These are phyloP conservation scores for Candida chauliodis DNA, from an alignment of 805 yeast species.

Conservation along the genomic window DNA sequence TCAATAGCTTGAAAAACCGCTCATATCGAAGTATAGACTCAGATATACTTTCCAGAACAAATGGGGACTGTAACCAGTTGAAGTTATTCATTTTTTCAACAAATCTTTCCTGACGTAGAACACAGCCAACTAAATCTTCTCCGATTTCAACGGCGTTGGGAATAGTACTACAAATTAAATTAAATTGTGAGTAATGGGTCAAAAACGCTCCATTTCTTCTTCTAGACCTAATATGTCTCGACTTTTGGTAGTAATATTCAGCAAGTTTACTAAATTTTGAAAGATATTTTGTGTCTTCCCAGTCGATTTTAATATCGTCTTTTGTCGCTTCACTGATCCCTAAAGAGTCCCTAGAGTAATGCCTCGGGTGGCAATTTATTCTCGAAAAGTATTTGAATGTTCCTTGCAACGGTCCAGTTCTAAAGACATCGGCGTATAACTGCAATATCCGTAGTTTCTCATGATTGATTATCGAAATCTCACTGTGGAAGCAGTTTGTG, in stretches of 20 bases:
- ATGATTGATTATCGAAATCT: conserved; percentile 12
- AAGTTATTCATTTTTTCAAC: conserved; percentile 18
- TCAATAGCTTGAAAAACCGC: conserved; percentile 12
- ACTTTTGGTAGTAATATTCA: neutral
- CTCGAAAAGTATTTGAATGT: conserved; percentile 9
- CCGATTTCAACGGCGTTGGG: conserved; percentile 3
- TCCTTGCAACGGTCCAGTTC: conserved; percentile 7
- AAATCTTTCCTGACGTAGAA: conserved; percentile 19
- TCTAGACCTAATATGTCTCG: conserved; percentile 1
- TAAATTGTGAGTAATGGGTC: conserved; percentile 13
- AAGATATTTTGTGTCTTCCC: neutral
- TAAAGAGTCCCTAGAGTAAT: neutral
- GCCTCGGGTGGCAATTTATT: conserved; percentile 1
- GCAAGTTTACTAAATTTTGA: neutral
- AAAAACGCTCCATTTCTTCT: conserved; percentile 7
- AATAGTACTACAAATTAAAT: conserved; percentile 12
- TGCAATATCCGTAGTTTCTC: conserved; percentile 20
- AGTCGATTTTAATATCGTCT: neutral
- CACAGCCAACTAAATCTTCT: conserved; percentile 25
- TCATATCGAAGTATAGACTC: conserved; percentile 17
- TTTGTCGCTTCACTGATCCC: neutral
- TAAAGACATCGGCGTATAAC: conserved; percentile 14
- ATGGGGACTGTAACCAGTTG: conserved; percentile 17
- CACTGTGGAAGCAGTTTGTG: conserved; percentile 15
- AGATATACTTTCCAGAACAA: conserved; percentile 11